Evolutionary conservation across 192 early-diverging fungal genomes (phyloP).

Genomic region (Backusella tuberculispora): DNA sequence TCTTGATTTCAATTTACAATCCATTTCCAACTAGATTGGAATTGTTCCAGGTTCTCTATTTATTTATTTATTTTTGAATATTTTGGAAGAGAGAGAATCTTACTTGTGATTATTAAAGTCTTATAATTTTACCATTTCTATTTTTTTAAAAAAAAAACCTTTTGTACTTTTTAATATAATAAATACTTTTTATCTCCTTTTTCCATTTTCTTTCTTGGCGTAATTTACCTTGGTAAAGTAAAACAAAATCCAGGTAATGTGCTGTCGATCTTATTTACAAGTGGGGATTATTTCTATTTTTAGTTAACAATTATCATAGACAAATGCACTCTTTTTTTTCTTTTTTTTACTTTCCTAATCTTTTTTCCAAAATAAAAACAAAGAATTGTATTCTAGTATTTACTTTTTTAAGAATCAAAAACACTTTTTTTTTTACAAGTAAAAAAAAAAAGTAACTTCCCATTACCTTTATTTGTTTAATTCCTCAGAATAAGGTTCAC

Average conservation of each 20-base stretch:
- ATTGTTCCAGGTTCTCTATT: constrained; percentile 2
- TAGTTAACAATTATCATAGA: neutral
- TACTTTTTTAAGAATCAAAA: neutral
- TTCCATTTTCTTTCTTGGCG: neutral
- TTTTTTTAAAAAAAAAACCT: neutral
- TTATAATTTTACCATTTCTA: neutral
- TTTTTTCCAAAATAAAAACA: neutral
- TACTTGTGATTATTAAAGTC: too few species aligned
- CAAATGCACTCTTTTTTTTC: too few species aligned
- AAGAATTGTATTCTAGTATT: neutral
- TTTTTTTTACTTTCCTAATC: neutral
- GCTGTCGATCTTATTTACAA: neutral
- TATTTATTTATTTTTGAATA: neutral
- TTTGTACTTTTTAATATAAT: neutral
- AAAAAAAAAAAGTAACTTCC: neutral
- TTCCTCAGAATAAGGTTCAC: neutral
- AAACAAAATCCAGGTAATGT: neutral
- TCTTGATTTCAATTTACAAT: neutral
- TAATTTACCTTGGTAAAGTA: constrained; percentile 8
- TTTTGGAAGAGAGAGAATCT: neutral
- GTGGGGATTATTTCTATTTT: constrained; percentile 5
- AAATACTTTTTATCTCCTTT: neutral
- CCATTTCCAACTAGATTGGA: neutral
- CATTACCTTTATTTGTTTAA: neutral
- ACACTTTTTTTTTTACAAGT: constrained; percentile 11